Conservation (phyloP, 2,329 filamentous ascomycete genomes). For the Fusarium sp. region DNA sequence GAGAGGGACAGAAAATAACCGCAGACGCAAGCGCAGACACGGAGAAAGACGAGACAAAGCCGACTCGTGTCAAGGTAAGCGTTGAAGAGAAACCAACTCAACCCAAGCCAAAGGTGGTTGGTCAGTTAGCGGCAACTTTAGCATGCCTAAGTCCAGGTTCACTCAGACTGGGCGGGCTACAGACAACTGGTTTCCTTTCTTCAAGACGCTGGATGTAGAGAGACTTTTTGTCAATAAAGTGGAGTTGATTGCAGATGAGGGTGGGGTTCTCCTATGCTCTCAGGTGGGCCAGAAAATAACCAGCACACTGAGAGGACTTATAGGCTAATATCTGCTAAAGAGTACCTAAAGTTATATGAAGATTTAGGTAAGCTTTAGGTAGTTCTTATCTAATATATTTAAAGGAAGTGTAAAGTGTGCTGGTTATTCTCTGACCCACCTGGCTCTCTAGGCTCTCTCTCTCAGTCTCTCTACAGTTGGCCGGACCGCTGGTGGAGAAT, state of each 20-base stretch:
- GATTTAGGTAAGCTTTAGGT: too few relatives aligned
- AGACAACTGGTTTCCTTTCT: slow-evolving; percentile 13
- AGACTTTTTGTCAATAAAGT: slow-evolving; percentile 42
- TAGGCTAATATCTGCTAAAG: too few relatives aligned
- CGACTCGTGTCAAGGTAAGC: slow-evolving; percentile 5
- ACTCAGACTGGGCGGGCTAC: slow-evolving; percentile 5
- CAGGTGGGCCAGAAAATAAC: too few relatives aligned
- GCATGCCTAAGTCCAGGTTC: background rate
- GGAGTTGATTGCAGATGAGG: slow-evolving; percentile 27
- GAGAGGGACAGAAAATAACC: slow-evolving; percentile 23
- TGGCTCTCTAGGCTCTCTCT: too few relatives aligned
- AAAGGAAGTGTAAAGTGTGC: too few relatives aligned
- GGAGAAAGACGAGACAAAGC: slow-evolving; percentile 19
- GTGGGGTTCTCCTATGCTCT: slow-evolving; percentile 27
- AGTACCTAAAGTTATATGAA: too few relatives aligned
- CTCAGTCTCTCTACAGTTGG: too few relatives aligned
- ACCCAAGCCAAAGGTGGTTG: slow-evolving; percentile 40
- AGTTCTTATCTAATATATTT: too few relatives aligned
- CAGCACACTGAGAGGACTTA: too few relatives aligned
- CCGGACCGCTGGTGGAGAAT: slow-evolving; percentile 11
- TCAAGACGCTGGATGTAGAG: slow-evolving; percentile 30
- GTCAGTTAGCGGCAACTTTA: slow-evolving; percentile 36
- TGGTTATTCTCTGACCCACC: too few relatives aligned
- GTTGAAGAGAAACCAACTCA: slow-evolving; percentile 8
- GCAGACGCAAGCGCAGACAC: slow-evolving; percentile 1